phyloP scores from a whole-genome alignment of 2,329 filamentous ascomycete genomes.

The Mollisia scopiformis region DNA sequence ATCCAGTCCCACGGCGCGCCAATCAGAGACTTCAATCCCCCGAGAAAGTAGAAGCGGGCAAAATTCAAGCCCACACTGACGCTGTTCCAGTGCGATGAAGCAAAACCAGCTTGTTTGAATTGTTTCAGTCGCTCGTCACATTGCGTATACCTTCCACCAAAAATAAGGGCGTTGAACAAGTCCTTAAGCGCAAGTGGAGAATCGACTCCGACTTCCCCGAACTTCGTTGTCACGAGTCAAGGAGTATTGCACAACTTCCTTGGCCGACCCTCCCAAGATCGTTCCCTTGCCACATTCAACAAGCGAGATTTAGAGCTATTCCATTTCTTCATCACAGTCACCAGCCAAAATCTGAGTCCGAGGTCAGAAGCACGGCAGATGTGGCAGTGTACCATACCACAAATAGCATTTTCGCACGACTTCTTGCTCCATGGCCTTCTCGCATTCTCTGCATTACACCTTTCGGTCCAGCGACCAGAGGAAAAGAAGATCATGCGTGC shows the following conservation, averaged over 20 bases:
- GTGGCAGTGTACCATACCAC: constrained; percentile 18
- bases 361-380: constrained; percentile 2
- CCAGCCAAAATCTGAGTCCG: constrained; percentile 15
- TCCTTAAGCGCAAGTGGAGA: neutral
- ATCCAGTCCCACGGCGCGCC: too few species aligned
- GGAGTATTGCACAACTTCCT: neutral
- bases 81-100: constrained; percentile 19
- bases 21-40: too few species aligned
- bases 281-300: neutral
- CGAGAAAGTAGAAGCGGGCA: too few species aligned
- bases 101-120: constrained; percentile 19
- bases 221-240: too few species aligned
- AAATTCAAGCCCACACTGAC: neutral
- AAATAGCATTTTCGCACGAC: constrained; percentile 18
- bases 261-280: neutral
- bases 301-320: constrained; percentile 19
- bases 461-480: constrained; percentile 7
- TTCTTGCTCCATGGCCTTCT: constrained; percentile 21
- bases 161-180: neutral
- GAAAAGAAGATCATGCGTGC: constrained; percentile 1
- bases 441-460: constrained; percentile 17
- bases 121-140: constrained; percentile 12
- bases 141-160: constrained; percentile 12
- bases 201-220: neutral
- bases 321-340: constrained; percentile 18